Evolutionary conservation across 2,329 filamentous ascomycete genomes (phyloP).

Genomic region (Aspergillus ochraceus): DNA sequence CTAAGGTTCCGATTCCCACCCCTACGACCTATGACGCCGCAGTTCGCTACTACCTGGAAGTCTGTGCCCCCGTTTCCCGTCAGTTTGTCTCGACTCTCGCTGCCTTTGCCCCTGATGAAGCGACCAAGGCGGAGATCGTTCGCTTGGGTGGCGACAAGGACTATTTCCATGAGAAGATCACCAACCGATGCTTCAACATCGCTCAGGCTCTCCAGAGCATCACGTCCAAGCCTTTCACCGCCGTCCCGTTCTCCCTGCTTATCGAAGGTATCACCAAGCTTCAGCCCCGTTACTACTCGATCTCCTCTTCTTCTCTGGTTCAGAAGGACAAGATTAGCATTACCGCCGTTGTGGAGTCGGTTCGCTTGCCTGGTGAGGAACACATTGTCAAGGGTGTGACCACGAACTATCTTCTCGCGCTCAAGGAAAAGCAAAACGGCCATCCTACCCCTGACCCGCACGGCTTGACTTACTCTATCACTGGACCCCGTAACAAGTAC

Average conservation of each 20-base stretch:
- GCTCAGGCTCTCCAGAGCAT: slow-evolving; percentile 76
- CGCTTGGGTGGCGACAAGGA: slow-evolving; percentile 91
- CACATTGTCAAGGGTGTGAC: slow-evolving; percentile 89
- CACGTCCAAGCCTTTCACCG: slow-evolving; percentile 73
- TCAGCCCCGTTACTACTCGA: slow-evolving; percentile 98
- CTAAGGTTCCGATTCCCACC: slow-evolving; percentile 95
- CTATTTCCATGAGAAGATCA: slow-evolving; percentile 86
- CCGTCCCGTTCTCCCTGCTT: slow-evolving; percentile 88
- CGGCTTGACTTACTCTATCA: slow-evolving; percentile 81
- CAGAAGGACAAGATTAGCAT: slow-evolving; percentile 95
- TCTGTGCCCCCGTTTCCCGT: slow-evolving; percentile 90
- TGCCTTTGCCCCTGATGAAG: slow-evolving; percentile 83
- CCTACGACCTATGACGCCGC: slow-evolving; percentile 96
- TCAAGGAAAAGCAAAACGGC: slow-evolving; percentile 96
- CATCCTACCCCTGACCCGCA: slow-evolving; percentile 78
- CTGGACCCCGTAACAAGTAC: slow-evolving; percentile 92
- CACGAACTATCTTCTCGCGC: slow-evolving; percentile 91
- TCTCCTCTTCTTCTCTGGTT: slow-evolving; percentile 92
- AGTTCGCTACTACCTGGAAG: slow-evolving; percentile 93
- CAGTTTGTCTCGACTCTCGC: slow-evolving; percentile 88
- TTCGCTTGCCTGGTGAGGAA: slow-evolving; percentile 71
- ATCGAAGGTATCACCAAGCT: slow-evolving; percentile 94
- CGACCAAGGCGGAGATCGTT: slow-evolving; percentile 80
- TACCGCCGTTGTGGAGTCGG: slow-evolving; percentile 88
- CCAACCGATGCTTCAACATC: slow-evolving; percentile 82